Evolutionary conservation across 2,329 filamentous ascomycete genomes (phyloP).

Genomic region (Hypoxylon rubiginosum): DNA sequence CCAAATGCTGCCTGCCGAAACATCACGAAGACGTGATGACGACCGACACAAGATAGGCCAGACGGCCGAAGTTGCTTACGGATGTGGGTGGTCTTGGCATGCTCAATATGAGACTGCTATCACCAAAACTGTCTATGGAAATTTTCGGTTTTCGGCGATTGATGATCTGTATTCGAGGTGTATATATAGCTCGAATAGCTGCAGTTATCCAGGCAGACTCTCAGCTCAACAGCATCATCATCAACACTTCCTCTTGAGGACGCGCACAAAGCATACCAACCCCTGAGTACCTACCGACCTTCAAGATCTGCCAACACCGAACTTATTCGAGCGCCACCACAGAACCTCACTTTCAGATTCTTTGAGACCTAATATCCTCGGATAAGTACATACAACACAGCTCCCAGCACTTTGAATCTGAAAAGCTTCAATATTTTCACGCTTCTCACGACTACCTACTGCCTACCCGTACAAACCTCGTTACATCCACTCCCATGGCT

Average conservation of each 20-base stretch:
- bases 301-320: not conserved
- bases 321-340: not conserved
- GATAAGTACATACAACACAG: not conserved
- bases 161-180: not conserved
- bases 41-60: not conserved
- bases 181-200: conserved; percentile 13
- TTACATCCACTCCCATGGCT: conserved; percentile 33
- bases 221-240: conserved; percentile 4
- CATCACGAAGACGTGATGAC: conserved; percentile 8
- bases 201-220: not conserved
- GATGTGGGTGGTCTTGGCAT: not conserved
- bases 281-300: not conserved
- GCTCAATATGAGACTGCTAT: not conserved
- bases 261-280: not conserved
- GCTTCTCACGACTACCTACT: not conserved
- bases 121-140: not conserved
- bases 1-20: not conserved
- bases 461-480: not conserved
- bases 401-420: not conserved
- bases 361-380: not conserved
- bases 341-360: not conserved
- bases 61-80: conserved; percentile 3
- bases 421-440: not conserved
- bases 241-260: not conserved
- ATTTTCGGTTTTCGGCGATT: conserved; percentile 1